phyloP scores from a whole-genome alignment of 106 monocot genomes.

The Apostasia ramifera region DNA sequence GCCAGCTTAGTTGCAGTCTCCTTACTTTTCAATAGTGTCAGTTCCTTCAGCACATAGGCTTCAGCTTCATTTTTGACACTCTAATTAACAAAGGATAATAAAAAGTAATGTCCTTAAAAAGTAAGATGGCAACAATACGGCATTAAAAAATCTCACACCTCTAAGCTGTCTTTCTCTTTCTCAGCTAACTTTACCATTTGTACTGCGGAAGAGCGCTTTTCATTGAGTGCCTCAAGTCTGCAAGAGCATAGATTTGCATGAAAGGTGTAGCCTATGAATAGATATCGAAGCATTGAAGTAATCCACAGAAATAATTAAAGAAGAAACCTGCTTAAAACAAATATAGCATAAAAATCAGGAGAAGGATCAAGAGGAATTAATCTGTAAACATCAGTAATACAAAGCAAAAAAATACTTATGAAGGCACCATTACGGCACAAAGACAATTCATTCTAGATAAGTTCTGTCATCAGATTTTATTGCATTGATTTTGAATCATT shows the following conservation, averaged over 20 bases:
- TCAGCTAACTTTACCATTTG: slow-evolving; percentile 95
- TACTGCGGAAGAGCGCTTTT: slow-evolving; percentile 72
- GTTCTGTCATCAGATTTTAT: too few relatives aligned
- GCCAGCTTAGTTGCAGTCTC: slow-evolving; percentile 82
- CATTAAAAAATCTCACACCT: slow-evolving; percentile 33
- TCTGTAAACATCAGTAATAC: too few relatives aligned
- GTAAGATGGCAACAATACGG: not conserved
- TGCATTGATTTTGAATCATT: too few relatives aligned
- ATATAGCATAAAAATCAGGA: too few relatives aligned
- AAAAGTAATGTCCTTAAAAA: not conserved
- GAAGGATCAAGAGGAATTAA: too few relatives aligned
- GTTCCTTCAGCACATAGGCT: slow-evolving; percentile 83
- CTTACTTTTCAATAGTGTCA: slow-evolving; percentile 74
- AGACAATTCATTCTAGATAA: too few relatives aligned
- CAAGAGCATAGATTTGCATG: slow-evolving; percentile 5
- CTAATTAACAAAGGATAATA: slow-evolving; percentile 23
- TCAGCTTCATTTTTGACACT: slow-evolving; percentile 93
- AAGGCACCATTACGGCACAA: too few relatives aligned
- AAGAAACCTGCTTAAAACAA: too few relatives aligned
- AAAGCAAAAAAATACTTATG: too few relatives aligned
- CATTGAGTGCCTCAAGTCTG: slow-evolving; percentile 88
- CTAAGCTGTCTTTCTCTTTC: slow-evolving; percentile 88
- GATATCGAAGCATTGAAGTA: too few relatives aligned
- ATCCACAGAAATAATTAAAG: too few relatives aligned
- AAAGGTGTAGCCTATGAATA: too few relatives aligned